Evolutionary conservation across 371 early-diverging fungal genomes (phyloP).

Genomic region (Circinella minor): DNA sequence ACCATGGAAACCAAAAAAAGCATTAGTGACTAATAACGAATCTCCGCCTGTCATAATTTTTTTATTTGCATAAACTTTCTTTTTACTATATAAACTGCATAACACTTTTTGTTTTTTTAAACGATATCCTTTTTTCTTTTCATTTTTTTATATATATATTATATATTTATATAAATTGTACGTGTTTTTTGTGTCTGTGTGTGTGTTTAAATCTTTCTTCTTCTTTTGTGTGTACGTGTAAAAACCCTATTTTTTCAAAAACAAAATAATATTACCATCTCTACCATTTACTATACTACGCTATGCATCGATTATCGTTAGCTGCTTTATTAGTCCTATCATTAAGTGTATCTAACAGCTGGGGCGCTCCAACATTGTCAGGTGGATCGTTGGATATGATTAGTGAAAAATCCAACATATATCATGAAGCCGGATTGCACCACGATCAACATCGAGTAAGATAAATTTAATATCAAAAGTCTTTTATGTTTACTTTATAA

Average conservation of each 20-base stretch:
- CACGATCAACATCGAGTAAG: background rate
- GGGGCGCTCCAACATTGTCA: slow-evolving; percentile 3
- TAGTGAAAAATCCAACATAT: no score
- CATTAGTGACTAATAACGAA: no score
- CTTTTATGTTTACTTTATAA: no score
- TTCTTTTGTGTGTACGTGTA: background rate
- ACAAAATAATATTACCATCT: background rate
- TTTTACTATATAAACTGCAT: background rate
- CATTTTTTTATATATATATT: background rate
- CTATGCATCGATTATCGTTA: background rate
- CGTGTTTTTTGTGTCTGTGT: no score
- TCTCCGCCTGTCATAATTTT: background rate
- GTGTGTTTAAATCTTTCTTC: background rate
- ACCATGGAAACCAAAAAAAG: background rate
- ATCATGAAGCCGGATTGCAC: background rate
- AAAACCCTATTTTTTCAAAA: background rate
- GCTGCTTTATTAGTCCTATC: background rate
- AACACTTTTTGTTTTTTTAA: background rate
- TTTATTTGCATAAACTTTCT: background rate
- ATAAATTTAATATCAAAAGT: no score
- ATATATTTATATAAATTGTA: no score
- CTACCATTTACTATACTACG: background rate
- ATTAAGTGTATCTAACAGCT: background rate
- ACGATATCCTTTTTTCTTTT: background rate
- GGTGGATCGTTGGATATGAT: background rate